Conservation (phyloP, 129 eudicot genomes). For the Flaveria brownii region DNA sequence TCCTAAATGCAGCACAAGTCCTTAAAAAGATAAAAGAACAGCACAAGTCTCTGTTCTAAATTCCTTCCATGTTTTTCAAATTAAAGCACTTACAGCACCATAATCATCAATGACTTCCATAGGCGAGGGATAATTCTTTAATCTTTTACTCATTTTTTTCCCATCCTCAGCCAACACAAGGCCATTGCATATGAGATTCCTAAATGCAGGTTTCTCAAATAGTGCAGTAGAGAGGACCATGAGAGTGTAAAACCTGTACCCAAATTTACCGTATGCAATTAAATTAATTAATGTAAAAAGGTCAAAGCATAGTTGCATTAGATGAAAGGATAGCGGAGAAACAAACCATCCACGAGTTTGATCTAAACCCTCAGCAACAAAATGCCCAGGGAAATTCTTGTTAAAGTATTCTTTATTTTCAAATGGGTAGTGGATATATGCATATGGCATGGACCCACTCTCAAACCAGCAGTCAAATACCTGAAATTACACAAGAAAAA, state of each 20-base stretch:
- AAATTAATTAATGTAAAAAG: neutral
- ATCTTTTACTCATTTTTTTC: slow-evolving; percentile 89
- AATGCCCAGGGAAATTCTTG: slow-evolving; percentile 83
- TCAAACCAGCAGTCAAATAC: slow-evolving; percentile 99
- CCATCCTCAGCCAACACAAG: slow-evolving; percentile 98
- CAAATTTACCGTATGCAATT: neutral
- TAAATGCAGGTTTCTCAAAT: slow-evolving; percentile 84
- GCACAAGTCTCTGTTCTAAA: neutral
- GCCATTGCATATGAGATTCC: slow-evolving; percentile 90
- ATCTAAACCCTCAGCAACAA: slow-evolving; percentile 96
- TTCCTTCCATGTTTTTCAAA: slow-evolving; percentile 14
- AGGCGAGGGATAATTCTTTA: slow-evolving; percentile 88
- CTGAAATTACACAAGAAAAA: slow-evolving; percentile 35
- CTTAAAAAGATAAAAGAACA: neutral
- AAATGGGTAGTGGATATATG: slow-evolving; percentile 88
- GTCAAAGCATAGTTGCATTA: neutral
- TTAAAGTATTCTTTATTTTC: slow-evolving; percentile 71
- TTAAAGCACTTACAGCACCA: slow-evolving; percentile 69
- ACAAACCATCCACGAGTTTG: slow-evolving; percentile 94
- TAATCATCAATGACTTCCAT: slow-evolving; percentile 71
- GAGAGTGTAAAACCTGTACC: slow-evolving; percentile 80
- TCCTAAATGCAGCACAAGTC: too few relatives aligned
- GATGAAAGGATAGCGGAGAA: neutral
- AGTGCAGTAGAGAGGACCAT: slow-evolving; percentile 94
- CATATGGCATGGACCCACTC: slow-evolving; percentile 98